phyloP scores from a whole-genome alignment of 2,329 filamentous ascomycete species.

The Pleurostoma richardsiae region DNA sequence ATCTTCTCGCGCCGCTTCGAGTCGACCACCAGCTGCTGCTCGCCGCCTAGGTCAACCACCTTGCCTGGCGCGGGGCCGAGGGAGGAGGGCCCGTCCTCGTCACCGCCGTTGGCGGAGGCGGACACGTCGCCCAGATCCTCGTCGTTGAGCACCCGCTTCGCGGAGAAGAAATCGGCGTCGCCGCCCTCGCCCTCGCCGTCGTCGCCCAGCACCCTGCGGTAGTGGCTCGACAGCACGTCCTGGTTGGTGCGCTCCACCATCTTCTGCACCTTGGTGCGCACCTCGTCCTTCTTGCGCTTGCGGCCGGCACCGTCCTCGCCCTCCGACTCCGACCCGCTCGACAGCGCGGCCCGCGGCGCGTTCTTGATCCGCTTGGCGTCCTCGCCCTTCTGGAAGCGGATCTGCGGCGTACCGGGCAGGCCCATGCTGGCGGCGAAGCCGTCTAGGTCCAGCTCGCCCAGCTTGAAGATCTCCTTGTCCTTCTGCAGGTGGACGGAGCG shows the following conservation, averaged over 20 bases:
- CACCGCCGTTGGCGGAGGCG: constrained; percentile 33
- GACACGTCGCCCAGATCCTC: constrained; percentile 54
- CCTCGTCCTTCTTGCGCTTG: constrained; percentile 62
- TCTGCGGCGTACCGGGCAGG: constrained; percentile 83
- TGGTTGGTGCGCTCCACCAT: constrained; percentile 98
- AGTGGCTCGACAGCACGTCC: constrained; percentile 90
- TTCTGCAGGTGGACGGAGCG: constrained; percentile 82
- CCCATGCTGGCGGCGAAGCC: constrained; percentile 81
- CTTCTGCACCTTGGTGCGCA: constrained; percentile 91
- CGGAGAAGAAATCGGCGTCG: constrained; percentile 77
- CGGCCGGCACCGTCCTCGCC: constrained; percentile 38
- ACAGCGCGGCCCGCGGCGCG: constrained; percentile 64
- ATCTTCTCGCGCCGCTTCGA: constrained; percentile 94
- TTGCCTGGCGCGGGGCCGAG: constrained; percentile 32
- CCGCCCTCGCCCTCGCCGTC: constrained; percentile 44
- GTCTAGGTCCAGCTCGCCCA: constrained; percentile 79
- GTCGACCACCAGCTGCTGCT: constrained; percentile 77
- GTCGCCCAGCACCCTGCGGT: constrained; percentile 71
- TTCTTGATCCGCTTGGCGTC: constrained; percentile 87
- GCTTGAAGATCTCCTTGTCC: constrained; percentile 86
- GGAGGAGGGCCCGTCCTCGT: constrained; percentile 16
- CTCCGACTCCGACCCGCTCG: constrained; percentile 56
- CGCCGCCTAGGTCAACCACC: constrained; percentile 61
- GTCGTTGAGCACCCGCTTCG: constrained; percentile 81
- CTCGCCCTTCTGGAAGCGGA: constrained; percentile 88